Evolutionary conservation across 2,329 filamentous ascomycete genomes (phyloP), one percentile per base, ranked within the genome.

Genomic region (Ascochyta rabiei): DNA sequence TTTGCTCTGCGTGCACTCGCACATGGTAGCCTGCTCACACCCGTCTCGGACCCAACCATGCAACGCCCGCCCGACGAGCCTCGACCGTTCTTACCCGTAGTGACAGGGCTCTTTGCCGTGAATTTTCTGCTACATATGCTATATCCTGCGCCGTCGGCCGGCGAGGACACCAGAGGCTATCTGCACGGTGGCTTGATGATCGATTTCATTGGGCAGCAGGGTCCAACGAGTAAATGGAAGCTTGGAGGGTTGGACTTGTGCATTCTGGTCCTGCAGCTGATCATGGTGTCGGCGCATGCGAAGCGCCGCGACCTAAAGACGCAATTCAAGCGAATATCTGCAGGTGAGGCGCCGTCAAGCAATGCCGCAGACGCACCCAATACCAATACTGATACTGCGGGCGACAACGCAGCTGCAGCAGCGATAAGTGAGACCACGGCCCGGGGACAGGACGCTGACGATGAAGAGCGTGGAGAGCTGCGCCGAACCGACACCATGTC

Each of bases 191-290:
- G 86, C 2, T 61, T 87, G 44, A 79, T 86, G 61, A 84, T 88
- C 64, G 85, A 88, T 71, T 87, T 88, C 64, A 82, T 88, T 48
- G 85, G 86, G 15, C 83, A 87, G 69, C 78, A 81, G 60, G 82
- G 81, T 2, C 84, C 84, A 2, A 79, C 81, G 3, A 81, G 82
- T 48, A 82, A 81, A 64, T 68, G 80, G 42, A 78, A 79, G 59
- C 75, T 88, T 12, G 63, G 83, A 4, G 64, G 75, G 3, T 73
- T 86, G 57, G 85, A 88, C 66, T 37, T 82, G 8, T 68, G 85
- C 31, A 75, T 86, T 10, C 62, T 86, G 56, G 56, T 78, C 5
- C 68, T 88, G 59, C 84, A 88, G 73, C 60, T 86, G 6, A 65
- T 85, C 35, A 83, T 86, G 75, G 73, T 87, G 46, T 81, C 81